Evolutionary conservation across 306 rosid genomes (phyloP).

Genomic region (Betula pendula): DNA sequence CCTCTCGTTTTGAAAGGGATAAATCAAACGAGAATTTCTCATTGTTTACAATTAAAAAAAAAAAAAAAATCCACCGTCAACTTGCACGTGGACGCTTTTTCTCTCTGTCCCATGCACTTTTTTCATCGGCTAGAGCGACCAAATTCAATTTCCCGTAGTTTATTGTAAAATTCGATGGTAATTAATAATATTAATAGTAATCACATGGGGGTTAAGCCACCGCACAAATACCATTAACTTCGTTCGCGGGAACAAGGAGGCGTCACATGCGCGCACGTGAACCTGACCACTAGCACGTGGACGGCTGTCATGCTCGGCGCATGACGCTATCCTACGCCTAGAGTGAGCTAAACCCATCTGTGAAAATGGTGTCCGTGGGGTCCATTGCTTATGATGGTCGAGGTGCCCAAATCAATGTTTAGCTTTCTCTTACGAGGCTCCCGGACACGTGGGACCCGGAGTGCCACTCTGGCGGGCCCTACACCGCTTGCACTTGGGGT

Average conservation of each 20-base stretch:
- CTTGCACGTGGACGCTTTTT: background rate
- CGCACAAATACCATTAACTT: constrained; percentile 35
- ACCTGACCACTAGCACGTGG: constrained; percentile 54
- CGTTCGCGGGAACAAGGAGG: constrained; percentile 30
- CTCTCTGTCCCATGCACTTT: background rate
- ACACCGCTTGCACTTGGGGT: constrained; percentile 1
- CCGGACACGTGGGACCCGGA: constrained; percentile 7
- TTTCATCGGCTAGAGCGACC: constrained; percentile 14
- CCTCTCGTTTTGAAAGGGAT: no score
- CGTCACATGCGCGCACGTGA: constrained; percentile 75
- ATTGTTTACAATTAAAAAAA: no score
- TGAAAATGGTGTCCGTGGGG: background rate
- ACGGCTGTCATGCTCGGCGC: constrained; percentile 50
- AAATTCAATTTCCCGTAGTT: constrained; percentile 6
- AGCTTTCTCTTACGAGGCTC: background rate
- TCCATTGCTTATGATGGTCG: background rate
- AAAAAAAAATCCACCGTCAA: background rate
- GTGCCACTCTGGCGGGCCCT: constrained; percentile 12
- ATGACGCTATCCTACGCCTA: constrained; percentile 24
- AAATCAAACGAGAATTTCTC: no score
- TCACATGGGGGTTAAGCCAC: constrained; percentile 46
- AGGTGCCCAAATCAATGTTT: constrained; percentile 27
- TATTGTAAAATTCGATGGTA: background rate
- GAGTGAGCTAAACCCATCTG: background rate
- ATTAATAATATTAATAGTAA: constrained; percentile 24